Percentiles rank a stretch among this genome's conserved stretches.
Conservation (phyloP, 2,329 filamentous ascomycete species). For the Fusarium luffae region DNA sequence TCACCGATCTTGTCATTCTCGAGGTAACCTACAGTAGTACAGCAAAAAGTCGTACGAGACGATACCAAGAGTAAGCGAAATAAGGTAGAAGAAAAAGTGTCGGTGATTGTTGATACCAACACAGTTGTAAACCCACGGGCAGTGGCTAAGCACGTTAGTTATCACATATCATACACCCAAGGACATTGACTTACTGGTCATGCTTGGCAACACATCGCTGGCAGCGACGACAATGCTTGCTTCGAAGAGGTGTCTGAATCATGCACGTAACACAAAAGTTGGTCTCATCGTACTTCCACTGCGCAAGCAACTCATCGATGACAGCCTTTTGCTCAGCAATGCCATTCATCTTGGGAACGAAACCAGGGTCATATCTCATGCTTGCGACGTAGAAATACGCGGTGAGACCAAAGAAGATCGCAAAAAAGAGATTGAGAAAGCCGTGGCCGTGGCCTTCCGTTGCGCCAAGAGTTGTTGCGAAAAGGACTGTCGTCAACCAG, state of each 20-base stretch:
- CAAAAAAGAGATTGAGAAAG: constrained; percentile 83
- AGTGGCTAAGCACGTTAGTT: constrained; percentile 73
- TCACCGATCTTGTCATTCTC: neutral
- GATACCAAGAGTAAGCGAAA: constrained; percentile 81
- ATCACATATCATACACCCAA: neutral
- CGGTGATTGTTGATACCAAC: constrained; percentile 95
- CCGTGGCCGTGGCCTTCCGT: constrained; percentile 60
- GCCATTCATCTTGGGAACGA: constrained; percentile 88
- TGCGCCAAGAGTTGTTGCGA: constrained; percentile 35
- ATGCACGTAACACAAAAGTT: constrained; percentile 97
- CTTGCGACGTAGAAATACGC: constrained; percentile 87
- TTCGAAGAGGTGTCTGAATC: constrained; percentile 90
- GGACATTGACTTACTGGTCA: constrained; percentile 78
- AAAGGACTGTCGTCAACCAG: constrained; percentile 75
- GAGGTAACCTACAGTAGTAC: constrained; percentile 71
- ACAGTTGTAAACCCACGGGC: constrained; percentile 98
- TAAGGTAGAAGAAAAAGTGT: constrained; percentile 92
- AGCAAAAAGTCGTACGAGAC: constrained; percentile 76
- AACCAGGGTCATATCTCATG: constrained; percentile 92
- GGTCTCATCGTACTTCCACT: constrained; percentile 91
- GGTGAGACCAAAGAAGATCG: constrained; percentile 70
- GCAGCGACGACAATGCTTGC: constrained; percentile 95
- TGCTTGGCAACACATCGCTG: constrained; percentile 94
- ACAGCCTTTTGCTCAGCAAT: constrained; percentile 89
- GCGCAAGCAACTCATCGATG: constrained; percentile 85